A percentile compares a stretch with the other conserved stretches of the same genome.
Evolutionary conservation across 495 filamentous ascomycete species (phyloP).

Genomic region (Zalerion maritima): DNA sequence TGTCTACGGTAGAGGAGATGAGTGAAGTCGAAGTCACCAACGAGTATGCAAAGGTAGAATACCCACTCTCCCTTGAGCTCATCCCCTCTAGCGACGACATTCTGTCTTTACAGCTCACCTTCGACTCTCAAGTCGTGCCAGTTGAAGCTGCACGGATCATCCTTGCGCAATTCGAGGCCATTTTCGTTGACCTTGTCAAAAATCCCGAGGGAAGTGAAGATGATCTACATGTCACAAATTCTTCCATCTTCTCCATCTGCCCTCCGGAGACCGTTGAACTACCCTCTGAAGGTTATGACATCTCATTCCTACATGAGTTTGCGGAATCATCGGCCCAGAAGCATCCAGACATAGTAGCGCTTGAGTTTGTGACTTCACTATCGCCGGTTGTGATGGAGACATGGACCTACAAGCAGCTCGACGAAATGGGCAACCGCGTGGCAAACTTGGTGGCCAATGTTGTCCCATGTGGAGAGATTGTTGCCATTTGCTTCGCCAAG

Average conservation of each 20-base stretch:
- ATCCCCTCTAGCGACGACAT: constrained; percentile 31
- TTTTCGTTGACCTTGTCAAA: constrained; percentile 31
- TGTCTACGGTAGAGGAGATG: constrained; percentile 8
- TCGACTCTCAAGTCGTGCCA: constrained; percentile 44
- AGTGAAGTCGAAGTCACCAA: constrained; percentile 12
- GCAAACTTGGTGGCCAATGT: constrained; percentile 35
- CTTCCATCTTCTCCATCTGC: constrained; percentile 36
- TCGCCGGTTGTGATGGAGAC: constrained; percentile 17
- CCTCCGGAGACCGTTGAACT: constrained; percentile 35
- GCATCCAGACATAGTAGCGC: constrained; percentile 33
- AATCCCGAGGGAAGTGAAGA: constrained; percentile 15
- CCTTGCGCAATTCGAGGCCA: constrained; percentile 44
- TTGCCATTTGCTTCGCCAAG: constrained; percentile 70
- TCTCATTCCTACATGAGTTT: constrained; percentile 44
- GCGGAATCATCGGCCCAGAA: constrained; percentile 33
- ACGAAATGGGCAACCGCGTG: constrained; percentile 44
- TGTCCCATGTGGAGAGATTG: constrained; percentile 34
- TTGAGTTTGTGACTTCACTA: constrained; percentile 42
- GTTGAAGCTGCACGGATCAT: constrained; percentile 44
- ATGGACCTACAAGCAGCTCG: constrained; percentile 50
- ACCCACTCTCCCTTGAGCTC: constrained; percentile 58
- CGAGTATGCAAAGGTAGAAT: constrained; percentile 35
- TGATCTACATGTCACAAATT: constrained; percentile 8
- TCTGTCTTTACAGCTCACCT: constrained; percentile 47
- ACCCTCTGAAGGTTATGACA: constrained; percentile 17